Evolutionary conservation across 73 alveolate genomes (phyloP).

Genomic region (Effrenium voratum): DNA sequence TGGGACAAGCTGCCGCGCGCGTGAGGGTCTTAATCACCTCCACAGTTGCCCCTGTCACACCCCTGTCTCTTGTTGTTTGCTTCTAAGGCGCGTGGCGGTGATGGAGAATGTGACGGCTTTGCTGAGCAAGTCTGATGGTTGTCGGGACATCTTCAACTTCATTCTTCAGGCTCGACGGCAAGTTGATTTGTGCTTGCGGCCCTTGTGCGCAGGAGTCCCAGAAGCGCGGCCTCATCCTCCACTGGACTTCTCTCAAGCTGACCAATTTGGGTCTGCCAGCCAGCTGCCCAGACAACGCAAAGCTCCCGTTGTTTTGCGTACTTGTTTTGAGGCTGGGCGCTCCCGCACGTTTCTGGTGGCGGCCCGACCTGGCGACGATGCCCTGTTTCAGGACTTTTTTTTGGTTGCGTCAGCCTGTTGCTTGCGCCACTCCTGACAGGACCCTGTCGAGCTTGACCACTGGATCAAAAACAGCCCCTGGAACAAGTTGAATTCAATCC

Average conservation of each 20-base stretch:
- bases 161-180: background rate
- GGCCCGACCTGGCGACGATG: no score
- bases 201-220: constrained; percentile 3
- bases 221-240: background rate
- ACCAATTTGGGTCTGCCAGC: background rate
- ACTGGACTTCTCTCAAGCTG: background rate
- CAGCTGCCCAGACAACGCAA: background rate
- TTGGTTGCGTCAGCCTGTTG: no score
- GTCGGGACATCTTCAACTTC: background rate
- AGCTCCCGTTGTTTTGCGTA: no score
- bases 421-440: no score
- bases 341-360: no score
- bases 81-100: background rate
- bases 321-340: no score
- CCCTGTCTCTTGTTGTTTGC: background rate
- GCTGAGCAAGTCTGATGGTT: background rate
- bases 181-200: background rate
- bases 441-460: no score
- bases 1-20: background rate
- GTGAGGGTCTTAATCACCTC: background rate
- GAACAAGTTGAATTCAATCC: no score
- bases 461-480: no score
- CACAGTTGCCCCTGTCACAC: background rate
- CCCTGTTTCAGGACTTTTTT: no score
- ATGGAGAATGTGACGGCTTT: constrained; percentile 6